These are phyloP conservation scores for Alloteropsis semialata DNA, from an alignment of 176 grass and related monocot genomes.

Conservation along the genomic window DNA sequence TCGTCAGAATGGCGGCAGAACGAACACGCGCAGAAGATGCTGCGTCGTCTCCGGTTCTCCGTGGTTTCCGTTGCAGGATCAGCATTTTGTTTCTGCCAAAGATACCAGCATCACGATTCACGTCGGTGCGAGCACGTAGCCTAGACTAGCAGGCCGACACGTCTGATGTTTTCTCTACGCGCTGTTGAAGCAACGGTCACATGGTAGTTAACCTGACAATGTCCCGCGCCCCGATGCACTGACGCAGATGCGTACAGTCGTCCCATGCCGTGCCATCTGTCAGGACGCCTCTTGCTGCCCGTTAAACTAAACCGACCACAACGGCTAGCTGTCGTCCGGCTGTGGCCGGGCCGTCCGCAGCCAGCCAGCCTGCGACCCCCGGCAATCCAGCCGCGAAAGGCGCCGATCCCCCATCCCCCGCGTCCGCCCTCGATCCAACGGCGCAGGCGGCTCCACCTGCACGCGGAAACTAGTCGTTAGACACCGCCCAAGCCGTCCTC, in stretches of 20 bases:
- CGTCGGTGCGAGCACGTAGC: not conserved
- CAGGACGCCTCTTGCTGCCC: not conserved
- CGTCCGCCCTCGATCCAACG: not conserved
- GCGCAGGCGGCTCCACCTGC: not conserved
- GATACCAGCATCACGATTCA: too few species aligned
- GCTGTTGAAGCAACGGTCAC: not conserved
- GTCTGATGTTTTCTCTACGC: not conserved
- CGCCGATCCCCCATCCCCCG: not conserved
- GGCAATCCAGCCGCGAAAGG: not conserved
- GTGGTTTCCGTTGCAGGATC: too few species aligned
- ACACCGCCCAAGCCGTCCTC: not conserved
- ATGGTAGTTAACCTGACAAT: not conserved
- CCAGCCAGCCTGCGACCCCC: too few species aligned
- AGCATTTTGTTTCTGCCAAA: too few species aligned
- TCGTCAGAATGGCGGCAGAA: too few species aligned
- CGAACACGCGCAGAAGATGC: too few species aligned
- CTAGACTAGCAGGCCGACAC: too few species aligned
- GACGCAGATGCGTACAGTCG: not conserved
- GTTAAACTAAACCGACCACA: slow-evolving; percentile 26
- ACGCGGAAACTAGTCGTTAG: slow-evolving; percentile 37
- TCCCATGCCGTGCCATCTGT: slow-evolving; percentile 13
- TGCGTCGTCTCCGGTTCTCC: too few species aligned
- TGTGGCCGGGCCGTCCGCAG: not conserved
- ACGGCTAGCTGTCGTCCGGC: slow-evolving; percentile 40
- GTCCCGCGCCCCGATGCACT: not conserved